Percentiles rank a stretch among this genome's conserved stretches.
phyloP scores from a whole-genome alignment of 495 filamentous ascomycete species.

The Penicillium psychrofluorescens region DNA sequence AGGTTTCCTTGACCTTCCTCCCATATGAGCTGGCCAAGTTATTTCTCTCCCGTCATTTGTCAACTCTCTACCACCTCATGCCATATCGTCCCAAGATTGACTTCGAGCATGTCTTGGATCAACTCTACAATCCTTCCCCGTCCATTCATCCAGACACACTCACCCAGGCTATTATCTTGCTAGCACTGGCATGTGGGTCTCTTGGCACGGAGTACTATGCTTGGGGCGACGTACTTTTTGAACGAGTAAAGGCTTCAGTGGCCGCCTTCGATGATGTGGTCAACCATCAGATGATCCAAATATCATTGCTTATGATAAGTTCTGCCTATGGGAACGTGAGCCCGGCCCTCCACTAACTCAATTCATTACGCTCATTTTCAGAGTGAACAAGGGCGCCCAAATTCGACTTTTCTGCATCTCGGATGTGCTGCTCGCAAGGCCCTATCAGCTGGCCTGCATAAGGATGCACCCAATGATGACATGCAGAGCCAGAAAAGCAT shows the following conservation, averaged over 20 bases:
- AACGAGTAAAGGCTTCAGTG: constrained; percentile 31
- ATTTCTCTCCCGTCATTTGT: constrained; percentile 28
- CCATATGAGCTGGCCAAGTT: constrained; percentile 27
- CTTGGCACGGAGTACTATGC: constrained; percentile 26
- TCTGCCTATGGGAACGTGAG: neutral
- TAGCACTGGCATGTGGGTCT: constrained; percentile 25
- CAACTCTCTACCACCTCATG: constrained; percentile 25
- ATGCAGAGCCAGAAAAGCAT: constrained; percentile 20
- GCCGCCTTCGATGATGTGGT: constrained; percentile 32
- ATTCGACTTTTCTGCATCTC: constrained; percentile 33
- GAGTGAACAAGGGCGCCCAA: constrained; percentile 35
- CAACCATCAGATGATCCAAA: constrained; percentile 35
- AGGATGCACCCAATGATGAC: constrained; percentile 24
- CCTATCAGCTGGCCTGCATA: constrained; percentile 35
- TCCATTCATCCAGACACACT: constrained; percentile 15
- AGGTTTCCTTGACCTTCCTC: constrained; percentile 27
- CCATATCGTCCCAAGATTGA: constrained; percentile 22
- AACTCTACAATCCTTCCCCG: constrained; percentile 21
- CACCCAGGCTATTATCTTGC: constrained; percentile 21
- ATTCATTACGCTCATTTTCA: constrained; percentile 31
- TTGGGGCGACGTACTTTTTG: constrained; percentile 34
- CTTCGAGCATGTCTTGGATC: constrained; percentile 23
- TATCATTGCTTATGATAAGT: constrained; percentile 41
- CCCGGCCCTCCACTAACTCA: neutral
- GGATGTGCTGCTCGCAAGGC: constrained; percentile 34